Evolutionary conservation across 306 rosid species (phyloP), one percentile per base, ranked within the genome.

Genomic region (Erythrophleum fordii): DNA sequence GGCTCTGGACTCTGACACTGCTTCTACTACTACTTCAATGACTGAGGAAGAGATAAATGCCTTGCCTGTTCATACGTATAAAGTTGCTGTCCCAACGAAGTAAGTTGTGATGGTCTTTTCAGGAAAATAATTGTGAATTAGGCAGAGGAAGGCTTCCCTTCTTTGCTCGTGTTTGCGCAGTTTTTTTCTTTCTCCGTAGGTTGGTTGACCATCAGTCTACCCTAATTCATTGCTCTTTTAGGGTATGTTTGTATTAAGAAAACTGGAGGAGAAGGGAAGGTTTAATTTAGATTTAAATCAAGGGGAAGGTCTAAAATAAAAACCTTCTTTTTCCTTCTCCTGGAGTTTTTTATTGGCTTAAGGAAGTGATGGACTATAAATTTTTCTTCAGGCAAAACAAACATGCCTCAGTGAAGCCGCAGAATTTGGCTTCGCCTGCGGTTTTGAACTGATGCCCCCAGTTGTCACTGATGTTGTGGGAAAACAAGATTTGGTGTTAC

Each of bases 31-130:
- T 69, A 82, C 53, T 58, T 85, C 89, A 60, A 86, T 86, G 92
- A 80, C 85, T 5, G 92, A 88, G 72, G 94, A 85, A 82, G 90
- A 88, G 81, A 90, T 86, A 83, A 90, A 85, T 86, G 83, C 86
- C 31, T 83, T 88, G 72, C 92, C 92, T 59, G 80, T 88, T 73
- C 94, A 90, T 89, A 81, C 76, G 56, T 79, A 90, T 56, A 88
- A 82, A 65, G 81, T 79, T 74, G 61, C 81, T 11, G 85, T 73
- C 59, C 76, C 79, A 52, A 52, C 75, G 56, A 88, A 69, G 92
- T 90, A 79, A 88, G 90, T 80, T 82, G 37, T 65, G 61, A 55
- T 56, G 16, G 60, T 29, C 48, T 79, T 26, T 11, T 52, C 20
- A 62, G 31, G 8, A 11, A 41, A 51, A 31, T 29, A 55, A 35